A percentile compares a stretch with the other conserved stretches of the same genome.
Evolutionary conservation across 352 stramenopile genomes (phyloP).

Genomic region (Phytophthora tentaculata): DNA sequence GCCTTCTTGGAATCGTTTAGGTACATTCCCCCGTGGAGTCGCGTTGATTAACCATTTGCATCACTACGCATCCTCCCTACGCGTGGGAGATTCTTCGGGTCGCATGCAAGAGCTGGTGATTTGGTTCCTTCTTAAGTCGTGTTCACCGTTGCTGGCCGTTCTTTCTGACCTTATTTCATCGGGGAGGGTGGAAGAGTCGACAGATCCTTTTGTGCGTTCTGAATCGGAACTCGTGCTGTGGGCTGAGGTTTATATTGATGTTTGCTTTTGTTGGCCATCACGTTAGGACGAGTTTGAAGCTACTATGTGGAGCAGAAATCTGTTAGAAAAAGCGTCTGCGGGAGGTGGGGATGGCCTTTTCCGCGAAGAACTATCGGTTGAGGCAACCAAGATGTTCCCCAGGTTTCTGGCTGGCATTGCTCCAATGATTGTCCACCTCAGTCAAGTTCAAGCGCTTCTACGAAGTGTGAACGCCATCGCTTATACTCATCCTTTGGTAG

Average conservation of each 20-base stretch:
- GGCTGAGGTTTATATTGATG: conserved; percentile 10
- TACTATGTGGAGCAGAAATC: conserved; percentile 47
- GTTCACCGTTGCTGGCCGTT: conserved; percentile 54
- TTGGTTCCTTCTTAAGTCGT: conserved; percentile 67
- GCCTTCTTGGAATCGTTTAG: conserved; percentile 7
- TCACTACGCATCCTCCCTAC: conserved; percentile 36
- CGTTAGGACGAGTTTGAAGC: conserved; percentile 54
- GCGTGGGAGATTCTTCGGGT: conserved; percentile 46
- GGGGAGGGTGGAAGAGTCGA: conserved; percentile 48
- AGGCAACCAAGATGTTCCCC: conserved; percentile 45
- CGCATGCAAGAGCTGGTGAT: conserved; percentile 37
- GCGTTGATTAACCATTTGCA: conserved; percentile 58
- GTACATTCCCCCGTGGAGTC: conserved; percentile 60
- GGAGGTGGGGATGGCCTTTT: conserved; percentile 46
- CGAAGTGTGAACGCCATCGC: conserved; percentile 36
- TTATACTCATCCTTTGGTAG: conserved; percentile 33
- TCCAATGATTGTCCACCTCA: conserved; percentile 36
- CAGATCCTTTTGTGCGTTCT: conserved; percentile 64
- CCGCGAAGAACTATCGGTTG: conserved; percentile 17
- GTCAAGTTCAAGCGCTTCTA: conserved; percentile 49
- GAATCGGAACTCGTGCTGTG: background rate
- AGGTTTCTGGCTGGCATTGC: conserved; percentile 36
- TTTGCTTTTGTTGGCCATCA: conserved; percentile 7
- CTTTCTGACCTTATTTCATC: conserved; percentile 58
- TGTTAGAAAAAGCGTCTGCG: conserved; percentile 32